These are phyloP conservation scores for Xylaria sp. DNA, from an alignment of 2,329 filamentous ascomycete genomes.

Conservation along the genomic window DNA sequence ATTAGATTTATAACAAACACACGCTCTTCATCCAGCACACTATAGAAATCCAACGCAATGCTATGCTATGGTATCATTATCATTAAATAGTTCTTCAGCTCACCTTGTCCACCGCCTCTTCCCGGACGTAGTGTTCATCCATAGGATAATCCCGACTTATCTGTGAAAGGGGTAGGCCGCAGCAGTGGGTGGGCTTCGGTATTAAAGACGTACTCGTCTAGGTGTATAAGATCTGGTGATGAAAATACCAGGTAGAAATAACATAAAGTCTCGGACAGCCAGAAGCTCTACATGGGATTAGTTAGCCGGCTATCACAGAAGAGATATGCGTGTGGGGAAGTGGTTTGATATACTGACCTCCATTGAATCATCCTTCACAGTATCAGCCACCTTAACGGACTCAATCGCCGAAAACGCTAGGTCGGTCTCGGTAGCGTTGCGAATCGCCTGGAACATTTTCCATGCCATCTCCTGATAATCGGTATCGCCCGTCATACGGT, in stretches of 20 bases:
- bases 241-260: constrained; percentile 51
- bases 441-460: constrained; percentile 62
- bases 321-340: background rate
- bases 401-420: constrained; percentile 60
- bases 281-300: constrained; percentile 66
- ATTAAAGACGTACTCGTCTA: constrained; percentile 68
- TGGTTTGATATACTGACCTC: constrained; percentile 34
- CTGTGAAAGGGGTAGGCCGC: constrained; percentile 26
- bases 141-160: constrained; percentile 3
- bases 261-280: constrained; percentile 72
- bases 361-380: constrained; percentile 47
- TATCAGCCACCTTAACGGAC: constrained; percentile 62
- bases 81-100: constrained; percentile 24
- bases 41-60: constrained; percentile 22
- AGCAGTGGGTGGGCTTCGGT: constrained; percentile 54
- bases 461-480: constrained; percentile 63
- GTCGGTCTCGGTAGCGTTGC: constrained; percentile 58
- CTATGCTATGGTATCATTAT: constrained; percentile 37
- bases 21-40: constrained; percentile 9
- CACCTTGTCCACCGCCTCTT: background rate
- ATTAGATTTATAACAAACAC: constrained; percentile 10
- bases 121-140: background rate
- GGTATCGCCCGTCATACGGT: constrained; percentile 60
- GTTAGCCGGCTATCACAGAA: constrained; percentile 57
- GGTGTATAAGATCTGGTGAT: constrained; percentile 62